Evolutionary conservation across 2,329 filamentous ascomycete species (phyloP).

Genomic region (Neocucurbitaria cava): DNA sequence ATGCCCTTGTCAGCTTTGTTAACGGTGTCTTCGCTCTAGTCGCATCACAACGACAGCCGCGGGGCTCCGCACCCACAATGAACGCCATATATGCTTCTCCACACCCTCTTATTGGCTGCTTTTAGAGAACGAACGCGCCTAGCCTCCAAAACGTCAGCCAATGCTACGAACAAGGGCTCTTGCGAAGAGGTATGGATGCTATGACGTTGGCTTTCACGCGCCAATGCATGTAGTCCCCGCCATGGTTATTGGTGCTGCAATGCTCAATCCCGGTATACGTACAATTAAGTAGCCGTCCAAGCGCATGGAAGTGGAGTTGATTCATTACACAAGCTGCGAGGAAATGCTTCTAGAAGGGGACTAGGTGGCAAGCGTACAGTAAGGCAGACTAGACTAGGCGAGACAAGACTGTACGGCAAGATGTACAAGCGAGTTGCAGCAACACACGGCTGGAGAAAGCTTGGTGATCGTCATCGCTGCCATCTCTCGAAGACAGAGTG

Average conservation of each 20-base stretch:
- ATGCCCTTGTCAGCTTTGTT: too few species aligned
- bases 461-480: slow-evolving; percentile 9
- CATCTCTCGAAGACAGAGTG: not conserved
- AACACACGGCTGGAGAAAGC: slow-evolving; percentile 6
- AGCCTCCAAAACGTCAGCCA: slow-evolving; percentile 12
- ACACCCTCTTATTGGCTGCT: slow-evolving; percentile 5
- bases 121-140: not conserved
- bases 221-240: not conserved
- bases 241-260: not conserved
- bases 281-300: not conserved
- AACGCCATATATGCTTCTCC: not conserved
- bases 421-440: not conserved
- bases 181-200: slow-evolving; percentile 5
- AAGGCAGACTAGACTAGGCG: too few species aligned
- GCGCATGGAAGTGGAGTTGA: not conserved
- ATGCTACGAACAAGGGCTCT: slow-evolving; percentile 3
- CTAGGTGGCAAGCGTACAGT: not conserved
- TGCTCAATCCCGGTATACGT: not conserved
- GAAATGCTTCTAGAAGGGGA: not conserved
- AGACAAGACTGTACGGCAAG: not conserved
- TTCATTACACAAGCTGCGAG: not conserved
- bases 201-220: slow-evolving; percentile 11
- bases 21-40: too few species aligned
- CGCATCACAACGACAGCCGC: not conserved
- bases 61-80: not conserved